phyloP scores from a whole-genome alignment of 2,329 filamentous ascomycete genomes.

The Exophiala sideris region DNA sequence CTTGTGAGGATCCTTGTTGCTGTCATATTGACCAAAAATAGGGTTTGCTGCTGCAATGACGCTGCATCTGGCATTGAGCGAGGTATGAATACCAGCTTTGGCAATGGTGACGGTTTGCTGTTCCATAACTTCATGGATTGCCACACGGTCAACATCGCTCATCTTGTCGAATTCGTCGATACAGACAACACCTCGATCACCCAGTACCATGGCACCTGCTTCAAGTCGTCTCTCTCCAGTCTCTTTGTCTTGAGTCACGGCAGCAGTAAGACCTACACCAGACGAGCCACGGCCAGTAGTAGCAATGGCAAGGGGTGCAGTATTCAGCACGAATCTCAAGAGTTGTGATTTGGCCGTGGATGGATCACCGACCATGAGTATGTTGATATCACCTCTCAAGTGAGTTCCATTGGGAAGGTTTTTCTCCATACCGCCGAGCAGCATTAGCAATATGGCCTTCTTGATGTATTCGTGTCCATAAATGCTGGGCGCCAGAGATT shows the following conservation, averaged over 20 bases:
- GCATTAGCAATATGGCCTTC: slow-evolving; percentile 92
- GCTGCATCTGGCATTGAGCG: slow-evolving; percentile 91
- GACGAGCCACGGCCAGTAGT: slow-evolving; percentile 96
- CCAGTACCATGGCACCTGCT: slow-evolving; percentile 98
- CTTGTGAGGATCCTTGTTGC: slow-evolving; percentile 96
- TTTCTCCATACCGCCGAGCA: slow-evolving; percentile 95
- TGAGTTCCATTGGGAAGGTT: slow-evolving; percentile 98
- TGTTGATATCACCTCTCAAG: slow-evolving; percentile 97
- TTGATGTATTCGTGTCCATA: slow-evolving; percentile 98
- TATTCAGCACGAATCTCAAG: slow-evolving; percentile 93
- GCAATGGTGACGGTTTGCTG: slow-evolving; percentile 99
- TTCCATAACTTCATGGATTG: slow-evolving; percentile 99
- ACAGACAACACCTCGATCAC: slow-evolving; percentile 93
- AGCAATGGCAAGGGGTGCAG: slow-evolving; percentile 90
- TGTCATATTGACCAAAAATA: slow-evolving; percentile 96
- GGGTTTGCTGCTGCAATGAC: slow-evolving; percentile 96
- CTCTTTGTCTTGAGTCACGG: slow-evolving; percentile 94
- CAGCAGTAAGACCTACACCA: slow-evolving; percentile 93
- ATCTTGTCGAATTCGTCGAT: slow-evolving; percentile 99
- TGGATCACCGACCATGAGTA: slow-evolving; percentile 97
- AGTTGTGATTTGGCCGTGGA: slow-evolving; percentile 99
- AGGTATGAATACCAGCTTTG: slow-evolving; percentile 97
- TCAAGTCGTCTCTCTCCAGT: slow-evolving; percentile 92
- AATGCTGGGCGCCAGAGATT: slow-evolving; percentile 93
- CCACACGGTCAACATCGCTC: slow-evolving; percentile 96